Conservation (phyloP, 768 basidiomycete genomes). For the Trametes coccinea region DNA sequence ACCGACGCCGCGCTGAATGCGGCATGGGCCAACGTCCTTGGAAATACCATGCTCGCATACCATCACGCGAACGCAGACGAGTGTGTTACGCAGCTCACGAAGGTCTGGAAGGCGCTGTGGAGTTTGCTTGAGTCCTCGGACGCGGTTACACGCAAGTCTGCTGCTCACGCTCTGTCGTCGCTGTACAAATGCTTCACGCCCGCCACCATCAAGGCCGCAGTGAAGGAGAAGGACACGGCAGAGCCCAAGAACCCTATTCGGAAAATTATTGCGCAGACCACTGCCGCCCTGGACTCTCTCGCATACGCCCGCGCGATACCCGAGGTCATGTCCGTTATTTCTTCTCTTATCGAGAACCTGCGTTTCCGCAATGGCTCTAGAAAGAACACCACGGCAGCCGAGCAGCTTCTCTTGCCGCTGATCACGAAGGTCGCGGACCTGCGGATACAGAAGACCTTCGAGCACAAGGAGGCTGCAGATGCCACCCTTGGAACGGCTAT, state of each 20-base stretch:
- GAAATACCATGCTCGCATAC: constrained; percentile 69
- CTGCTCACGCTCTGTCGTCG: constrained; percentile 60
- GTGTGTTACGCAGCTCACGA: constrained; percentile 54
- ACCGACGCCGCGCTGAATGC: constrained; percentile 67
- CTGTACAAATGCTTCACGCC: constrained; percentile 73
- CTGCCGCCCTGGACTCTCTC: constrained; percentile 71
- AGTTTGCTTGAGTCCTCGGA: constrained; percentile 75
- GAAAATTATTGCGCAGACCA: constrained; percentile 61
- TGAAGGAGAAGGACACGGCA: constrained; percentile 43
- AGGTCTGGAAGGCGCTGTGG: constrained; percentile 78
- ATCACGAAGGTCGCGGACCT: constrained; percentile 73
- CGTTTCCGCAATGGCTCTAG: constrained; percentile 46
- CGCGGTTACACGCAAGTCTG: constrained; percentile 57
- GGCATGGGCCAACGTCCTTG: constrained; percentile 79
- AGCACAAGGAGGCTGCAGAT: constrained; percentile 89
- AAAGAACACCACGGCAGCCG: constrained; percentile 58
- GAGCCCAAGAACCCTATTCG: constrained; percentile 56
- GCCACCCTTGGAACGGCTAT: constrained; percentile 76
- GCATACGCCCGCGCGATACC: constrained; percentile 74
- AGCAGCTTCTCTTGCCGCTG: constrained; percentile 66
- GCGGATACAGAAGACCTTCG: constrained; percentile 78
- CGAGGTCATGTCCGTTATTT: constrained; percentile 73
- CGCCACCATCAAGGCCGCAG: constrained; percentile 54
- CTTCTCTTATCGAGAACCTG: constrained; percentile 66
- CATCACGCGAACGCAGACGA: constrained; percentile 48